These are phyloP conservation scores for Ceratocystis cubensis DNA, from an alignment of 2,329 filamentous ascomycete genomes.

Conservation along the genomic window DNA sequence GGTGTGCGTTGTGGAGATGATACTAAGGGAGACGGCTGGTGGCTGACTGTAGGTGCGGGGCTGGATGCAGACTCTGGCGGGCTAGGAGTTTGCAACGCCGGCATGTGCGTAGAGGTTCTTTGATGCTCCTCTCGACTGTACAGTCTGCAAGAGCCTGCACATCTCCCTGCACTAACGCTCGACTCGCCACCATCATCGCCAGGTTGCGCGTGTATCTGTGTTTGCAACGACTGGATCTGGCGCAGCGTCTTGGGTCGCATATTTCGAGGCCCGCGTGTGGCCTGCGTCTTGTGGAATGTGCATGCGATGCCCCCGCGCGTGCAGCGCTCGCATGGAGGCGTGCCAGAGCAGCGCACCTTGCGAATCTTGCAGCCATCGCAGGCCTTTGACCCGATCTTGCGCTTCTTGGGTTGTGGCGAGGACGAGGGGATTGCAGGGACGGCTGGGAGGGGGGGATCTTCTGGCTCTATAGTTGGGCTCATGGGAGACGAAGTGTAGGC, in stretches of 20 bases:
- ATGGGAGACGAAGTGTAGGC: not conserved
- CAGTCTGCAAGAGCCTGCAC: not conserved
- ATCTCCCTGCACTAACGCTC: too few species aligned
- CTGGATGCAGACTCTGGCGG: not conserved
- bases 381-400: slow-evolving; percentile 25
- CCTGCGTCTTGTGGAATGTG: slow-evolving; percentile 37
- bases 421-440: not conserved
- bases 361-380: slow-evolving; percentile 42
- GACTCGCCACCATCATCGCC: not conserved
- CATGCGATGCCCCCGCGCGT: slow-evolving; percentile 35
- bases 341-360: slow-evolving; percentile 39
- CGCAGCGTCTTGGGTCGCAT: slow-evolving; percentile 35
- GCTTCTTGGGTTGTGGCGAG: slow-evolving; percentile 13
- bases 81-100: not conserved
- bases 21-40: not conserved
- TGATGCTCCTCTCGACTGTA: not conserved
- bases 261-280: slow-evolving; percentile 35
- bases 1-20: not conserved
- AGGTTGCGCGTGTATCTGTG: not conserved
- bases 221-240: slow-evolving; percentile 28
- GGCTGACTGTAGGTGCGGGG: not conserved
- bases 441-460: not conserved
- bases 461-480: not conserved
- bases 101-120: not conserved
- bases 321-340: slow-evolving; percentile 36